phyloP scores from a whole-genome alignment of 2,329 filamentous ascomycete genomes.

The Xylaria sp. region DNA sequence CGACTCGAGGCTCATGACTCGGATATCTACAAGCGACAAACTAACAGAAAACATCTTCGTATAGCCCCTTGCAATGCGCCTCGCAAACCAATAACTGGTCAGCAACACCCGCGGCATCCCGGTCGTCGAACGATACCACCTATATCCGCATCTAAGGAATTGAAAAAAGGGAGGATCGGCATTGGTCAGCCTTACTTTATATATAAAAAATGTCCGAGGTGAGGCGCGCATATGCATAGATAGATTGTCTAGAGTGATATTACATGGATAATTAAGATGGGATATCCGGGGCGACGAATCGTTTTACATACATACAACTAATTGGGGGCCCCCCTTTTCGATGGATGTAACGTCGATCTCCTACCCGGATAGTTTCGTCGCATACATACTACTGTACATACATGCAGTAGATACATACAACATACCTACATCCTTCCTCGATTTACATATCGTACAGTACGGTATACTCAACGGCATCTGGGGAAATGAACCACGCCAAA shows the following conservation, averaged over 20 bases:
- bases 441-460: background rate
- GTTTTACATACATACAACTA: too few species aligned
- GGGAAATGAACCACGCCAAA: conserved; percentile 15
- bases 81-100: background rate
- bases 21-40: background rate
- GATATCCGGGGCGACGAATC: background rate
- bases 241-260: background rate
- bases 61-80: background rate
- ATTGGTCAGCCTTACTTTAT: conserved; percentile 24
- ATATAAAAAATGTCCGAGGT: conserved; percentile 18
- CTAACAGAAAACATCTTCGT: background rate
- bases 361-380: too few species aligned
- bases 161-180: conserved; percentile 10
- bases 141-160: background rate
- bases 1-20: background rate
- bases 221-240: conserved; percentile 4
- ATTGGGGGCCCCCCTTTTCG: too few species aligned
- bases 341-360: too few species aligned
- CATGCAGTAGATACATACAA: too few species aligned
- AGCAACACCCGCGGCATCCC: background rate
- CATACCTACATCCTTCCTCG: background rate
- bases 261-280: background rate
- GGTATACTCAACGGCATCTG: background rate
- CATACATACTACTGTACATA: too few species aligned
- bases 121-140: background rate